A percentile compares a stretch with the other conserved stretches of the same genome.
Conservation (phyloP, 2,329 filamentous ascomycete species). For the Trichoderma citrinoviride region DNA sequence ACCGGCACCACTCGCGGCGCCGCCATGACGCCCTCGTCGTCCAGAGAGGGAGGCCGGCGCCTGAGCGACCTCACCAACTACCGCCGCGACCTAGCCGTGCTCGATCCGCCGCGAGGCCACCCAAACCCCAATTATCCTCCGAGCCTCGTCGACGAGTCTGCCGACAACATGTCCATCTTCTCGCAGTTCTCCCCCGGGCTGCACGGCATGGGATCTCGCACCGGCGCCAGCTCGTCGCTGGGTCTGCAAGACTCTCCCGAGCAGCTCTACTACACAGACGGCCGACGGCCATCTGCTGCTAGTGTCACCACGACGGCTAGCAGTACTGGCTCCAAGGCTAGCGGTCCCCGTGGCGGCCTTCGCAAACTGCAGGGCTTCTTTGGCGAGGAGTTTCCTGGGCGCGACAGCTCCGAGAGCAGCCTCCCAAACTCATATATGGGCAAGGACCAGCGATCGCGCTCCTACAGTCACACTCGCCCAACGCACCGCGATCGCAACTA, state of each 20-base stretch:
- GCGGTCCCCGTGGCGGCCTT: slow-evolving; percentile 65
- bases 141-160: slow-evolving; percentile 74
- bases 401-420: slow-evolving; percentile 72
- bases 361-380: slow-evolving; percentile 91
- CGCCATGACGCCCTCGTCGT: slow-evolving; percentile 46
- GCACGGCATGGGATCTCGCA: slow-evolving; percentile 44
- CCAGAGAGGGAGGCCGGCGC: slow-evolving; percentile 48
- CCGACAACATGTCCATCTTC: slow-evolving; percentile 60
- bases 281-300: slow-evolving; percentile 80
- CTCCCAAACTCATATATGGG: slow-evolving; percentile 47
- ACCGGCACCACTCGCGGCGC: slow-evolving; percentile 44
- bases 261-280: slow-evolving; percentile 61
- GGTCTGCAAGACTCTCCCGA: slow-evolving; percentile 58
- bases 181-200: slow-evolving; percentile 71
- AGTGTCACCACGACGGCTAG: slow-evolving; percentile 77
- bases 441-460: slow-evolving; percentile 63
- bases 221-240: slow-evolving; percentile 35
- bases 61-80: slow-evolving; percentile 65
- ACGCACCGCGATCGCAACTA: slow-evolving; percentile 71
- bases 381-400: slow-evolving; percentile 78
- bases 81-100: slow-evolving; percentile 67
- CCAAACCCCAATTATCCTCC: slow-evolving; percentile 51
- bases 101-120: slow-evolving; percentile 62
- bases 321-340: slow-evolving; percentile 77
- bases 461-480: slow-evolving; percentile 58